These are phyloP conservation scores for Ceratocystis cubensis DNA, from an alignment of 2,329 filamentous ascomycete species.

Conservation along the genomic window DNA sequence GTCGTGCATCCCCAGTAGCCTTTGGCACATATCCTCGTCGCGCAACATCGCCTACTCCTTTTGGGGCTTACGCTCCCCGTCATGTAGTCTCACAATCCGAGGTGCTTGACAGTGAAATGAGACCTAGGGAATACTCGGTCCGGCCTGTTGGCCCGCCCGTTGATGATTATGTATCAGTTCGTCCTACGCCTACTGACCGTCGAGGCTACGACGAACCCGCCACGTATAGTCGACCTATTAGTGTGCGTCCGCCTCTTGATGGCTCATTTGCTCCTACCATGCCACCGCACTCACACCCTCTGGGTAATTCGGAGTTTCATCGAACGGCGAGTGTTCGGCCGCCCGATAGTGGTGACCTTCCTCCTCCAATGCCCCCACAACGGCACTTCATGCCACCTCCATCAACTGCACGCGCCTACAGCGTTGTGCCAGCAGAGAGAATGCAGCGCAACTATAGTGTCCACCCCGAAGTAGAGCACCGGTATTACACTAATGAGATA, in stretches of 20 bases:
- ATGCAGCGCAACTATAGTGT: conserved; percentile 32
- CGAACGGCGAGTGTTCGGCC: conserved; percentile 35
- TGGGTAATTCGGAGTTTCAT: conserved; percentile 31
- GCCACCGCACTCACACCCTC: conserved; percentile 37
- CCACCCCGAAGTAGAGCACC: conserved; percentile 30
- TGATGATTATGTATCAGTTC: conserved; percentile 39
- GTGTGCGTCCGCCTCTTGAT: conserved; percentile 11
- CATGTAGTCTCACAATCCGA: conserved; percentile 53
- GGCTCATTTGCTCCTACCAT: conserved; percentile 26
- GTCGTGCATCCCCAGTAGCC: conserved; percentile 36
- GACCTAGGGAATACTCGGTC: conserved; percentile 33
- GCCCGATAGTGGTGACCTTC: conserved; percentile 24
- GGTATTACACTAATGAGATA: conserved; percentile 33
- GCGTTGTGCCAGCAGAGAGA: conserved; percentile 26
- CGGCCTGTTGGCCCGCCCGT: conserved; percentile 30
- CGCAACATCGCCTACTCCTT: no score
- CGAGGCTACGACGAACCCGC: conserved; percentile 36
- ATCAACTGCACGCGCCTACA: conserved; percentile 27
- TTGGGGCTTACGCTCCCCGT: conserved; percentile 31
- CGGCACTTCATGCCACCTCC: conserved; percentile 26
- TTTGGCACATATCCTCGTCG: conserved; percentile 25
- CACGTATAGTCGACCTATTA: conserved; percentile 35
- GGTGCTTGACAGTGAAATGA: conserved; percentile 26
- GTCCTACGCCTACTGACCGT: conserved; percentile 32
- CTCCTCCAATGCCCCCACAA: conserved; percentile 17